Evolutionary conservation across 208 protist species (phyloP), one percentile per base, ranked within the genome.

Genomic region (Phytomonas sp.): DNA sequence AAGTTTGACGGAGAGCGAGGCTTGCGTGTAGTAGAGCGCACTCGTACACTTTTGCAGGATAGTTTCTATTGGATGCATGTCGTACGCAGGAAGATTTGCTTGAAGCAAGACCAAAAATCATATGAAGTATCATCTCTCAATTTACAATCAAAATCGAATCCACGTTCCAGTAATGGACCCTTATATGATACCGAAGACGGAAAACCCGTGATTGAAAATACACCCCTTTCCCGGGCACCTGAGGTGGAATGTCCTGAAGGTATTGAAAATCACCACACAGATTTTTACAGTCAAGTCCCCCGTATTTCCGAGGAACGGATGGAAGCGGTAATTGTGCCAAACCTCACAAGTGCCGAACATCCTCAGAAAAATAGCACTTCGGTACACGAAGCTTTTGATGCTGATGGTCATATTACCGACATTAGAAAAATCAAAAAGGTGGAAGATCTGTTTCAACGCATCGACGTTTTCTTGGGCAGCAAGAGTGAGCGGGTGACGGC

Each of bases 1-100:
- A 79, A 82, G 60, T 92, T 92, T 75, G 87, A 93, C 69, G 87
- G 82, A 8, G 83, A 93, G 64, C 75, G 84, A 16, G 82, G 83
- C 6, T 74, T 83, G 63, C 80, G 81, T 14, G 87, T 83, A 12
- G 77, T 81, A 4, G 78, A 72, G 19, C 77, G 70, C 37, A 73
- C 87, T 1, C 37, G 71, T 12, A 61, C 66, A 34, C 66, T 91
- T 16, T 69, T 91, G 30, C 60, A 82, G 52, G 82, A 91, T 56
- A 82, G 73, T 19, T 78, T 86, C 26, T n/a, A 60, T n/a, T 91
- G 86, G 83, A 83, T 88, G 32, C 74, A 67, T 40, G 34, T 67
- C 4, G 75, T 86, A 42, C 79, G 66, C 42, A 73, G 33, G 0
- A 31, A 74, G 67, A 72, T 86, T 63, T 32, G 6, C 11, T 6